Evolutionary conservation across 2,329 filamentous ascomycete genomes (phyloP), one percentile per base, ranked within the genome.

Genomic region (Monosporascus sp.): DNA sequence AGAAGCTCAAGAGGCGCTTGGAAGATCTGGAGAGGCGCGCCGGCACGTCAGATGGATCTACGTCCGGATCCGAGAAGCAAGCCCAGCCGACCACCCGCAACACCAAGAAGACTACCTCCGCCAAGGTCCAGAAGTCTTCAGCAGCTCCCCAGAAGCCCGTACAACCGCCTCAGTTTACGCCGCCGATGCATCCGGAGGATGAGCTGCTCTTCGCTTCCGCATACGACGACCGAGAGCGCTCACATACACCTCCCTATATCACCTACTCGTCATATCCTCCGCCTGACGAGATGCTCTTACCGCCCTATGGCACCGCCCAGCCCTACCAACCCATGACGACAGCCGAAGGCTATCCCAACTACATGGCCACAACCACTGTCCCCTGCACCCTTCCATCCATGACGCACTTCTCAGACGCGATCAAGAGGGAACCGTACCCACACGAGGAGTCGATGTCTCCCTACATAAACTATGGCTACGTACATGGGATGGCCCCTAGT

Each of bases 1-100:
- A 93, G 84, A 93, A 93, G 84, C 86, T 93, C 64, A 93, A 94
- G 87, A 88, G 87, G 77, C 86, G 89, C 66, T 79, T 94, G 68
- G 88, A 93, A 78, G 89, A 93, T 68, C 81, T 93, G 63, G 89
- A 93, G 79, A 84, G 87, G 67, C 81, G 88, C 60, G 89, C 89
- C 54, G 87, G 86, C 46, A 74, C 77, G 48, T 74, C 75, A 75
- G 84, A 59, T 47, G 66, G 66, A 44, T 65, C 64, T 35, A 61
- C 65, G 19, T 65, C 65, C 22, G 72, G 73, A 49, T 56, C 69
- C 11, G 71, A 75, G 60, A 73, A 71, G 62, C 69, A 70, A 59
- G 54, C 65, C 46, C 65, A 67, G 62, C 56, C 67, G 65, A 70
- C 63, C 55, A 63, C 52, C 52, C 58, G 63, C 52, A 68, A 62